Base-by-base conservation (phyloP, 169 alveolate species). In the Fabrea salina region DNA sequence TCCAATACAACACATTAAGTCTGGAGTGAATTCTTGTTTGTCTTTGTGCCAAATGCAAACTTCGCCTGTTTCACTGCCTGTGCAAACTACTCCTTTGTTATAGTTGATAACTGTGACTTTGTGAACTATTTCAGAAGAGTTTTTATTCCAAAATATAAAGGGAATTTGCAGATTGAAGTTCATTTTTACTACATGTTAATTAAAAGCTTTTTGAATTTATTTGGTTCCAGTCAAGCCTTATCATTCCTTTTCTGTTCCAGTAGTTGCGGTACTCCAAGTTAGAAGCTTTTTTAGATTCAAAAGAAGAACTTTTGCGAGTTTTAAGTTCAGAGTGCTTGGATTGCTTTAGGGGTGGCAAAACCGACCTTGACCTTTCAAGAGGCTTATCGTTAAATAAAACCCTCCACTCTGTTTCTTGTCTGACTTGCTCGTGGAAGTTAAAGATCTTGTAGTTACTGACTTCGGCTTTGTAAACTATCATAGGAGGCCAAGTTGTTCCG, bases 51-150 rank as follows among this genome's bases (percentile, higher is more conserved):
- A 68, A n/a, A 40, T 68, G 35, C 59, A 37, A 37, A 68, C 16
- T 44, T 68, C 78, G 16, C 78, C 78, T 41, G 78, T 41, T 41
- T 43, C 66, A 4, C 78, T 41, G 22, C 78, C 78, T 22, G 78
- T 68, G 4, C 13, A 16, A 19, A 68, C 44, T 11, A n/a, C 19
- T 68, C 27, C 35, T 1, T 37, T n/a, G 2, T n/a, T 68, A 11
- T 16, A 7, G 11, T 8, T 6, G n/a, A 44, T 39, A 43, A 35
- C 40, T 16, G 47, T 68, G 16, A 68, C 44, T 16, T 68, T 47
- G 44, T 68, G 61, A 2, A n/a, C 27, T 47, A 32, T 25, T 16
- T 22, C 61, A n/a, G 11, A 35, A 37, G 50, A 25, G 67, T 68
- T 19, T 43, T 68, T 68, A 64, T 68, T 68, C 78, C 78, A 68